Evolutionary conservation across 495 filamentous ascomycete species (phyloP), one percentile per base, ranked within the genome.

Genomic region (Penicillium subrubescens): DNA sequence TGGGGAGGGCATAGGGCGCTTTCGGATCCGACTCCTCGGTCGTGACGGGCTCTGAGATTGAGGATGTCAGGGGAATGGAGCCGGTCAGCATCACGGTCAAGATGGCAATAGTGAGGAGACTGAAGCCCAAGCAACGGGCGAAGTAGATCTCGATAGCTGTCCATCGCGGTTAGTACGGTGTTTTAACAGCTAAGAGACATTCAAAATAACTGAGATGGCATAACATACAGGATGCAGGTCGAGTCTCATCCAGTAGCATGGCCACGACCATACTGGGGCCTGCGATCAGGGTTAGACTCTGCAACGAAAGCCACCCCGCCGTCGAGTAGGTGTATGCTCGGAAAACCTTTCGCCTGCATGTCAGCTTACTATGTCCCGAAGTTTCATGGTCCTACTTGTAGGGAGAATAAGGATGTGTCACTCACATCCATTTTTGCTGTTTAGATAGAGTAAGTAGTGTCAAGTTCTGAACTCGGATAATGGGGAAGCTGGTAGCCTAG

Each of bases 111-210:
- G 89, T 81, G 21, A 96, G 68, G 31, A 92, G 78, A 23, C 86
- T 73, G 39, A 96, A 72, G 48, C 91, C 91, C 0, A 92, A 77
- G 27, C 82, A 84, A 33, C 91, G 89, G 43, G 87, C 85, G 69
- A 93, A 85, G 79, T 96, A 96, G 12, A 82, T 71, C 74, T 94
- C 91, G n/a, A 92, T 79, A 15, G 74, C 88, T 87, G 34, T 8
- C 17, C 27, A 29, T 33, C 12, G 27, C 21, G 25, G 39, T 62
- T 56, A 39, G 37, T 7, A 46, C 6, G 7, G 51, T 23, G 3
- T 34, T 27, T 27, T 27, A 1, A 27, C 25, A 27, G 25, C 2
- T 27, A 27, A 27, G 25, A 27, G 25, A 27, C 25, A 27, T 27
- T 27, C 1, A 6, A 29, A 41, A 25, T 29, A 8, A 44, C 33